These are phyloP conservation scores for Candida maltosa DNA, from an alignment of 805 yeast genomes.

Conservation along the genomic window DNA sequence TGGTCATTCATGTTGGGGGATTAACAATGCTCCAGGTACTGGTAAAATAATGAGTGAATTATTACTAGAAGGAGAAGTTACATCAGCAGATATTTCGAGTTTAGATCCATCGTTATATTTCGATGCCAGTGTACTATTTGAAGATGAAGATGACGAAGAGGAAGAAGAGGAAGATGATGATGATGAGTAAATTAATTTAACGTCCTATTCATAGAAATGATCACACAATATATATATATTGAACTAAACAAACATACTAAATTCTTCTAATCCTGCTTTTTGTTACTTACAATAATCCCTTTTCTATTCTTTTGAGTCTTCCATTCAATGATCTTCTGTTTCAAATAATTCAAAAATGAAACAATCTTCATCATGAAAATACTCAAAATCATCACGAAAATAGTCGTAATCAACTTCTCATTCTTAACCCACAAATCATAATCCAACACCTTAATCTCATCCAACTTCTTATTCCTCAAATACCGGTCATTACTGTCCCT, in stretches of 20 bases:
- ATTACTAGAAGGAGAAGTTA: conserved; percentile 76
- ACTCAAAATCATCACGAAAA: conserved; percentile 23
- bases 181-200: no score
- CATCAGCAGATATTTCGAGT: conserved; percentile 73
- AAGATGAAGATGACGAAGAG: conserved; percentile 11
- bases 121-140: conserved; percentile 57
- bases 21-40: conserved; percentile 94
- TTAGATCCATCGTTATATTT: conserved; percentile 86
- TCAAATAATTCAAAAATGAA: conserved; percentile 5
- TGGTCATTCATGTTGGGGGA: conserved; percentile 99
- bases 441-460: conserved; percentile 40
- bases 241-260: background rate
- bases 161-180: conserved; percentile 3
- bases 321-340: conserved; percentile 2
- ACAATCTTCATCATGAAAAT: conserved; percentile 7
- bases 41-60: conserved; percentile 92
- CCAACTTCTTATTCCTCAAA: conserved; percentile 24
- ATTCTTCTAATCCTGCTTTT: background rate
- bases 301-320: conserved; percentile 3
- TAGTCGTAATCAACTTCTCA: conserved; percentile 43
- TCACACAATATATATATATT: conserved; percentile 1
- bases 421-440: conserved; percentile 48
- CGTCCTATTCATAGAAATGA: no score
- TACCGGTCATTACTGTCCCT: conserved; percentile 29
- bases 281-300: background rate